Evolutionary conservation across 257 asterid genomes (phyloP).

Genomic region (Euphrasia confusa): DNA sequence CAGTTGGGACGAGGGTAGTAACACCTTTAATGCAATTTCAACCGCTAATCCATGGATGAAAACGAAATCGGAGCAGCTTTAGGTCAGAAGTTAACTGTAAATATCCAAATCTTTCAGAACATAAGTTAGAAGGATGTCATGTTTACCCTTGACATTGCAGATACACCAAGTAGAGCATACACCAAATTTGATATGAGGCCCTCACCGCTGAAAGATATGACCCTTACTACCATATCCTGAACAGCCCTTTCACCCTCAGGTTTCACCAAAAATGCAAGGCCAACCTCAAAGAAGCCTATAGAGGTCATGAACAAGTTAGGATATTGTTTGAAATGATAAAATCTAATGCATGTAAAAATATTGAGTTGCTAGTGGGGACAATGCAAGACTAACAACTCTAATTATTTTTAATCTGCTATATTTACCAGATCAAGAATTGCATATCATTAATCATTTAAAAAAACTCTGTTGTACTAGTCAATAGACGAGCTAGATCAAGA

Average conservation of each 20-base stretch:
- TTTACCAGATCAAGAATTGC: slow-evolving; percentile 11
- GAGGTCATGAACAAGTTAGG: slow-evolving; percentile 24
- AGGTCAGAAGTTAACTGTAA: slow-evolving; percentile 1
- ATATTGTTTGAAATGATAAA: background rate
- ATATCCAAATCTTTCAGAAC: slow-evolving; percentile 5
- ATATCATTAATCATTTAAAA: background rate
- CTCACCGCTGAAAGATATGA: slow-evolving; percentile 69
- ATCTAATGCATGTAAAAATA: slow-evolving; percentile 4
- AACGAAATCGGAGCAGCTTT: slow-evolving; percentile 17
- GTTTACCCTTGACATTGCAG: slow-evolving; percentile 92
- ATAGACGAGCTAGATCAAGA: slow-evolving; percentile 17
- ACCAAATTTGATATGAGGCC: slow-evolving; percentile 74
- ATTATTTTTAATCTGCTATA: slow-evolving; percentile 8
- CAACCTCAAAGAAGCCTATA: slow-evolving; percentile 73
- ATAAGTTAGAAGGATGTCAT: slow-evolving; percentile 29
- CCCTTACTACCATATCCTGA: slow-evolving; percentile 62
- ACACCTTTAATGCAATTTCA: background rate
- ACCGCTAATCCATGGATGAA: background rate
- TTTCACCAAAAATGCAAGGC: slow-evolving; percentile 56
- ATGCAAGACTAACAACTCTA: slow-evolving; percentile 10
- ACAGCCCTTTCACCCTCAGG: slow-evolving; percentile 48
- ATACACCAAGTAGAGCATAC: slow-evolving; percentile 86
- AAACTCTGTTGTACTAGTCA: background rate
- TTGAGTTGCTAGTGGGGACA: background rate
- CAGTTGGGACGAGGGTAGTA: background rate